Evolutionary conservation across 345 rosid species (phyloP).

Genomic region (Lumnitzera racemosa): DNA sequence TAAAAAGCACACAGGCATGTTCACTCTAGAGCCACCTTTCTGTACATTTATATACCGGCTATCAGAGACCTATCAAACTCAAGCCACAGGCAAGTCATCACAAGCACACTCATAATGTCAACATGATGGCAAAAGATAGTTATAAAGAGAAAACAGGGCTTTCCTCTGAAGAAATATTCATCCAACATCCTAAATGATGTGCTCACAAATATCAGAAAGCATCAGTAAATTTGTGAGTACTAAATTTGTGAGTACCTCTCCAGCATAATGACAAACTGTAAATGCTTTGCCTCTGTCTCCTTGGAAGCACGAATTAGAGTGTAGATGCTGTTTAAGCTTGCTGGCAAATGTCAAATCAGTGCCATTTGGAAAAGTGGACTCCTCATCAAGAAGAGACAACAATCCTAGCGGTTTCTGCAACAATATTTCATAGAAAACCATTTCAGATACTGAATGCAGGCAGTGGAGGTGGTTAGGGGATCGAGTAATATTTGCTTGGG

Average conservation of each 20-base stretch:
- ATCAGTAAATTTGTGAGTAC: conserved; percentile 27
- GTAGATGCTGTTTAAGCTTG: conserved; percentile 88
- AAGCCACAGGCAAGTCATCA: too few species aligned
- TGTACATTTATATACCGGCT: too few species aligned
- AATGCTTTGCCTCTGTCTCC: conserved; percentile 82
- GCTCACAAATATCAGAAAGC: not conserved
- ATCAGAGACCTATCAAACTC: too few species aligned
- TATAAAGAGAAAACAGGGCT: too few species aligned
- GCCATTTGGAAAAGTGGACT: conserved; percentile 95
- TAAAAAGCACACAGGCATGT: too few species aligned
- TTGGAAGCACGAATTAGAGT: conserved; percentile 63
- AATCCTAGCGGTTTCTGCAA: conserved; percentile 93
- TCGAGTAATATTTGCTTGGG: too few species aligned
- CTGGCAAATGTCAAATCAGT: conserved; percentile 88
- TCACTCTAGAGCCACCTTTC: too few species aligned
- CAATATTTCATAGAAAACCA: not conserved
- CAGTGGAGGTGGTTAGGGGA: too few species aligned
- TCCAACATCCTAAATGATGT: too few species aligned
- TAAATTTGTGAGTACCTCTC: conserved; percentile 57
- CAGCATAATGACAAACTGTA: conserved; percentile 86
- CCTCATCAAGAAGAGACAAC: conserved; percentile 88
- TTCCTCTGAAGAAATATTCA: too few species aligned
- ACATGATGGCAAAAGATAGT: too few species aligned
- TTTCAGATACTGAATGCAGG: not conserved
- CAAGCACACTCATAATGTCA: too few species aligned